These are phyloP conservation scores for Cladosporium halotolerans DNA, from an alignment of 2,329 filamentous ascomycete species.

Conservation along the genomic window DNA sequence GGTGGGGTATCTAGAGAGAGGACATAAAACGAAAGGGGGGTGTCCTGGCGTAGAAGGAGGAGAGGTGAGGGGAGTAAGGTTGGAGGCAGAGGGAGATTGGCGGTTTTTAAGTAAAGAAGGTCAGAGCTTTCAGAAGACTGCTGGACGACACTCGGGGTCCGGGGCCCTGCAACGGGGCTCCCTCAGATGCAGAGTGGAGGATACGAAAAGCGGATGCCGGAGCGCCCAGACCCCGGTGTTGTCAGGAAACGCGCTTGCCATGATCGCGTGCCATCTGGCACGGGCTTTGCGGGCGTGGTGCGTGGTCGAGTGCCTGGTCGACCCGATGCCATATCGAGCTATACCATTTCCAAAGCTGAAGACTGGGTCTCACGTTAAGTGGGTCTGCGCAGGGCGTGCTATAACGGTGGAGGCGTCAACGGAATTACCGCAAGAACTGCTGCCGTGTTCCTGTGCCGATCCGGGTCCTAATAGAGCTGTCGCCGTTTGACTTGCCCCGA, in stretches of 20 bases:
- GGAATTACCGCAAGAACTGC: background rate
- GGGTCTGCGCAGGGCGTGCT: background rate
- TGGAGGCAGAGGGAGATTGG: constrained; percentile 3
- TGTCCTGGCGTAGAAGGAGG: constrained; percentile 4
- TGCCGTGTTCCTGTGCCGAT: background rate
- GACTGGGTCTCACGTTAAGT: constrained; percentile 4
- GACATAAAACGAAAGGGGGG: constrained; percentile 3
- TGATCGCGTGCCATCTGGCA: constrained; percentile 7
- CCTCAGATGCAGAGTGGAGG: constrained; percentile 11
- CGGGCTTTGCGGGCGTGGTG: constrained; percentile 7
- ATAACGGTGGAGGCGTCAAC: constrained; percentile 4
- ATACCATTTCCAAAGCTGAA: constrained; percentile 6
- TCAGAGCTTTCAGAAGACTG: constrained; percentile 7
- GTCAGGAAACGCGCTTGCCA: constrained; percentile 3
- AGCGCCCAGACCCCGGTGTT: constrained; percentile 6
- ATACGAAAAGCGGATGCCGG: constrained; percentile 1
- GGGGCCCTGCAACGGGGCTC: constrained; percentile 9
- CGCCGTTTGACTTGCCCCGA: background rate
- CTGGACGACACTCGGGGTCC: constrained; percentile 10
- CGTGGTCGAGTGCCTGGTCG: constrained; percentile 5
- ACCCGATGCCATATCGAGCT: constrained; percentile 6
- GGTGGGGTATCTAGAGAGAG: constrained; percentile 7
- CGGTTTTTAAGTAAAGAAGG: constrained; percentile 7
- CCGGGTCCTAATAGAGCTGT: too few relatives aligned
- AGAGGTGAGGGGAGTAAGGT: constrained; percentile 10